Evolutionary conservation across 2,329 filamentous ascomycete species (phyloP), one percentile per base, ranked within the genome.

Genomic region (Thielaviopsis cerberus): DNA sequence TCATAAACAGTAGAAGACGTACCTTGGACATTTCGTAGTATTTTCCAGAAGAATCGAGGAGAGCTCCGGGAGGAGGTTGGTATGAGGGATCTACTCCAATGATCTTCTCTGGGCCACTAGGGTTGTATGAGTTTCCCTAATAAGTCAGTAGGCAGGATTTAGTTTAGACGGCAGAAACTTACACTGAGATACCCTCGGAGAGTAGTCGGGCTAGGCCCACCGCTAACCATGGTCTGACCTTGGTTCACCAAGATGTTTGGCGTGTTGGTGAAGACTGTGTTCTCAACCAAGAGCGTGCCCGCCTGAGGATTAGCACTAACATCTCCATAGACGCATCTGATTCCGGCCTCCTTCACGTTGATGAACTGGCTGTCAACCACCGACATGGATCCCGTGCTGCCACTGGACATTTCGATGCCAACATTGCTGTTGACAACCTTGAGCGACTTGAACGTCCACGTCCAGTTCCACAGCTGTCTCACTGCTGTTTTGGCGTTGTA

Each of bases 381-480:
- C 37, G 87, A 75, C 24, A 90, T 79, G 0, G 86, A 91, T 41
- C 86, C 86, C 25, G 90, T 85, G 13, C 77, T 78, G 64, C 81
- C 71, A 55, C 72, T 70, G 55, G 73, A 75, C 75, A 88, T 83
- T 66, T 86, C 81, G 59, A 88, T 73, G 13, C 83, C 85, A 30
- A 85, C 73, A 10, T 71, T 71, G 65, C 82, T 85, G 65, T 83
- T 74, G 65, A 79, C 76, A 68, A 87, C 78, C 25, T 69, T 72
- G 22, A 86, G 66, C 23, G 77, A 80, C 69, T 85, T 84, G 72
- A 86, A 85, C 4, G 80, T 83, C 81, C 83, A 88, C 1, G 80
- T 78, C 85, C 85, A 88, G 67, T 85, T 79, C 85, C 85, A 88
- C 62, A 83, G 77, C 72, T 86, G 82, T 67, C 76, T 78, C 59